Conservation (phyloP, 768 basidiomycete genomes). For the Rhodocollybia butyracea region DNA sequence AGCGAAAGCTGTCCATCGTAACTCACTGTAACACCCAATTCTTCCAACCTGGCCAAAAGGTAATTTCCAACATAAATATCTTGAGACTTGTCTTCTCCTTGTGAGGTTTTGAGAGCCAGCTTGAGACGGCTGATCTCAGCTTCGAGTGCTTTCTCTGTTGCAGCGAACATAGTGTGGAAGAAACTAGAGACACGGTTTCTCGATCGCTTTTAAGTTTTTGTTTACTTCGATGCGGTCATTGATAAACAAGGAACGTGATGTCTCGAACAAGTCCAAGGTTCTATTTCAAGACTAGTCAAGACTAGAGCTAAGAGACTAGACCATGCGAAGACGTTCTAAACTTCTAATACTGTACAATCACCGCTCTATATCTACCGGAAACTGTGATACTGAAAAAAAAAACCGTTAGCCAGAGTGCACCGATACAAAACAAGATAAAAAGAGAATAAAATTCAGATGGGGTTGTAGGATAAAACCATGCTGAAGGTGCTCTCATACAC, state of each 20-base stretch:
- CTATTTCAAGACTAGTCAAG: background rate
- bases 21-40: conserved; percentile 61
- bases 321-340: background rate
- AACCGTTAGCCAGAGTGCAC: background rate
- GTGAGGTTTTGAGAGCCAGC: conserved; percentile 40
- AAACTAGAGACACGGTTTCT: background rate
- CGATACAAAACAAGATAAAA: background rate
- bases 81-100: conserved; percentile 33
- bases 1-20: background rate
- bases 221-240: background rate
- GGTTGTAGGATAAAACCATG: conserved; percentile 8
- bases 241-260: background rate
- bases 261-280: conserved; percentile 8
- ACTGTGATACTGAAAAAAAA: no score
- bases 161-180: background rate
- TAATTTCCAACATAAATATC: conserved; percentile 56
- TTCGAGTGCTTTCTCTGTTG: conserved; percentile 30
- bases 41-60: conserved; percentile 57
- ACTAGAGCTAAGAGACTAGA: background rate
- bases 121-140: conserved; percentile 45
- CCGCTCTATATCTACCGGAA: background rate
- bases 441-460: conserved; percentile 2
- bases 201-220: background rate
- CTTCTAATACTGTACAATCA: background rate
- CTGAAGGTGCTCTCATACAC: conserved; percentile 1